phyloP scores from a whole-genome alignment of 2,329 filamentous ascomycete genomes.

The Byssoonygena ceratinophila region DNA sequence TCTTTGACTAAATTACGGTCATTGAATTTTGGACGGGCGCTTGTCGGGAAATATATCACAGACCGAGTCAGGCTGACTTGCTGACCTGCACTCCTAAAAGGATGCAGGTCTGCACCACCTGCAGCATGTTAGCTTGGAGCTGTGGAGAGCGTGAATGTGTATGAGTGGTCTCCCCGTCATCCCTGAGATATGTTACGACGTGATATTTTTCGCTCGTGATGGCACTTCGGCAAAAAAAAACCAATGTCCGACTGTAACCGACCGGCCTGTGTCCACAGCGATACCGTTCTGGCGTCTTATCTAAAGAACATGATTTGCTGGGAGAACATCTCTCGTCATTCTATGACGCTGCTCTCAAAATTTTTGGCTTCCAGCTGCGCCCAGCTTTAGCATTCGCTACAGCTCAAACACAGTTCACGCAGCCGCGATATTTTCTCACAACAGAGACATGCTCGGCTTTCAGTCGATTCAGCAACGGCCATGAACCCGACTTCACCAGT shows the following conservation, averaged over 20 bases:
- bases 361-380: not conserved
- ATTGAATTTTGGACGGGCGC: not conserved
- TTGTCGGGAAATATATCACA: too few relatives aligned
- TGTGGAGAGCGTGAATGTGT: not conserved
- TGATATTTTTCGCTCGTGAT: too few relatives aligned
- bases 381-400: not conserved
- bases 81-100: too few relatives aligned
- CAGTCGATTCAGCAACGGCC: not conserved
- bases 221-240: not conserved
- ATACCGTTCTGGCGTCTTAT: not conserved
- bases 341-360: not conserved
- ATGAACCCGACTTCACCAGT: not conserved
- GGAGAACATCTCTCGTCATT: not conserved
- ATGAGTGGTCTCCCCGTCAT: too few relatives aligned
- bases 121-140: not conserved
- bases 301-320: not conserved
- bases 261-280: not conserved
- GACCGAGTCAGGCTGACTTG: too few relatives aligned
- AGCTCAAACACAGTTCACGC: not conserved
- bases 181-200: too few relatives aligned
- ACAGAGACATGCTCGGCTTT: not conserved
- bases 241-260: not conserved
- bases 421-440: not conserved
- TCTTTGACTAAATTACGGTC: not conserved
- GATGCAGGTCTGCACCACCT: too few relatives aligned